A percentile compares a stretch with the other conserved stretches of the same genome.
These are phyloP conservation scores for Pseudogymnoascus sp. DNA, from an alignment of 2,329 filamentous ascomycete genomes.

Conservation along the genomic window DNA sequence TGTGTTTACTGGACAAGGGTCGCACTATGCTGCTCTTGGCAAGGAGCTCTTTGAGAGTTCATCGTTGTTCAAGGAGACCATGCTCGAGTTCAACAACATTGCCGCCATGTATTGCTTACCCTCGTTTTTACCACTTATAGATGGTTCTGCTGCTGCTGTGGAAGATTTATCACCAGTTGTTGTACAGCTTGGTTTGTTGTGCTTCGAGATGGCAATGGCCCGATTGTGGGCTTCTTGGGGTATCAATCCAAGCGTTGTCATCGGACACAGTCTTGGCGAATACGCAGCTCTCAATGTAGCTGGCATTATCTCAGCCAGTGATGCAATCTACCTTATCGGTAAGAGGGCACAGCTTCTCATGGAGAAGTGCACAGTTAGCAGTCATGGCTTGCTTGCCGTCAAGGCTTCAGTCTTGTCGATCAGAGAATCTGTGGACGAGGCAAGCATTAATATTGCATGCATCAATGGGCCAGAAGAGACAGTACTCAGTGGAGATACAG, in stretches of 20 bases:
- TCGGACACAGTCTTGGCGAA: slow-evolving; percentile 62
- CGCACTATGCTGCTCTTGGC: slow-evolving; percentile 32
- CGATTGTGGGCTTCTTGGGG: slow-evolving; percentile 51
- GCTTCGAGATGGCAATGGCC: slow-evolving; percentile 49
- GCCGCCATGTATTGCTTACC: slow-evolving; percentile 18
- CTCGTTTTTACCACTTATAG: slow-evolving; percentile 32
- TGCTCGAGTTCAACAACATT: slow-evolving; percentile 18
- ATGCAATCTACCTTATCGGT: slow-evolving; percentile 67
- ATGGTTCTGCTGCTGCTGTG: slow-evolving; percentile 35
- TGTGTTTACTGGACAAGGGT: slow-evolving; percentile 22
- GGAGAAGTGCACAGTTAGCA: slow-evolving; percentile 56
- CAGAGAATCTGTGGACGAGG: slow-evolving; percentile 44
- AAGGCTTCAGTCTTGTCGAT: slow-evolving; percentile 31
- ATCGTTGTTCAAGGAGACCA: slow-evolving; percentile 27
- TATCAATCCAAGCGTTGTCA: slow-evolving; percentile 45
- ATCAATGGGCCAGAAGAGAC: slow-evolving; percentile 70
- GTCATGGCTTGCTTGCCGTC: slow-evolving; percentile 60
- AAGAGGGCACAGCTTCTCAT: slow-evolving; percentile 58
- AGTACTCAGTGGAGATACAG: slow-evolving; percentile 56
- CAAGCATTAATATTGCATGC: slow-evolving; percentile 51
- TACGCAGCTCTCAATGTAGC: slow-evolving; percentile 66
- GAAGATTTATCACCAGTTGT: slow-evolving; percentile 42
- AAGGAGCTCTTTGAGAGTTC: slow-evolving; percentile 26
- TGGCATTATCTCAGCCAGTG: slow-evolving; percentile 62
- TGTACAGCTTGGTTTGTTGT: slow-evolving; percentile 47